phyloP scores from a whole-genome alignment of 306 rosid genomes.

The Abrus pulchellus region DNA sequence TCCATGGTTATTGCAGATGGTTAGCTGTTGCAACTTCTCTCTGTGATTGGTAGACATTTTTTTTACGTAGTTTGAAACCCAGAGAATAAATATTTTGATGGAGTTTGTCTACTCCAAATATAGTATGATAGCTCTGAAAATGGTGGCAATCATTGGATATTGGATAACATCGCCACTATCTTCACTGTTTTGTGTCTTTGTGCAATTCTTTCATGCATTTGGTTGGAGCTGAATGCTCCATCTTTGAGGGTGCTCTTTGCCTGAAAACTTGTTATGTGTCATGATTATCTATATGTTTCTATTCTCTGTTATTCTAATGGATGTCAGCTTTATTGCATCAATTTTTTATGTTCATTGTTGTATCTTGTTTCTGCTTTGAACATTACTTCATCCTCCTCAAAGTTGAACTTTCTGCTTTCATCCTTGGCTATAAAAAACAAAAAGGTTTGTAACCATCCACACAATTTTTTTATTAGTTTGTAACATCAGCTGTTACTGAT shows the following conservation, averaged over 20 bases:
- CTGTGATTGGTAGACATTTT: background rate
- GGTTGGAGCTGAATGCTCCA: background rate
- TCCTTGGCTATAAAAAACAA: background rate
- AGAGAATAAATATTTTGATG: background rate
- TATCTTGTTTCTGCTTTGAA: slow-evolving; percentile 5
- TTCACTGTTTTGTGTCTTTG: too few species aligned
- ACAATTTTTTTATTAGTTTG: background rate
- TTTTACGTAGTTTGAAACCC: background rate
- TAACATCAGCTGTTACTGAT: background rate
- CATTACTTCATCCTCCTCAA: background rate
- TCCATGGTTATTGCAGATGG: background rate
- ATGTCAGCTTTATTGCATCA: background rate
- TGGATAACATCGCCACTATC: background rate
- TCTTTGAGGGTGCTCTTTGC: background rate
- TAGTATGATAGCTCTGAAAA: background rate
- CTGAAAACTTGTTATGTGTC: background rate
- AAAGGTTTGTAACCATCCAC: background rate
- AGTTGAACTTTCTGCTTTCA: background rate
- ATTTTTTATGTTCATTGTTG: background rate
- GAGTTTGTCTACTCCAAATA: slow-evolving; percentile 9
- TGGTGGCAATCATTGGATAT: slow-evolving; percentile 7
- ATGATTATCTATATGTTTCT: background rate
- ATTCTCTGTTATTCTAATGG: background rate
- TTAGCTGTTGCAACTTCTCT: background rate
- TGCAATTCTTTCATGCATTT: background rate